Evolutionary conservation across 352 stramenopile genomes (phyloP).

Genomic region (Globisporangium alternatum): DNA sequence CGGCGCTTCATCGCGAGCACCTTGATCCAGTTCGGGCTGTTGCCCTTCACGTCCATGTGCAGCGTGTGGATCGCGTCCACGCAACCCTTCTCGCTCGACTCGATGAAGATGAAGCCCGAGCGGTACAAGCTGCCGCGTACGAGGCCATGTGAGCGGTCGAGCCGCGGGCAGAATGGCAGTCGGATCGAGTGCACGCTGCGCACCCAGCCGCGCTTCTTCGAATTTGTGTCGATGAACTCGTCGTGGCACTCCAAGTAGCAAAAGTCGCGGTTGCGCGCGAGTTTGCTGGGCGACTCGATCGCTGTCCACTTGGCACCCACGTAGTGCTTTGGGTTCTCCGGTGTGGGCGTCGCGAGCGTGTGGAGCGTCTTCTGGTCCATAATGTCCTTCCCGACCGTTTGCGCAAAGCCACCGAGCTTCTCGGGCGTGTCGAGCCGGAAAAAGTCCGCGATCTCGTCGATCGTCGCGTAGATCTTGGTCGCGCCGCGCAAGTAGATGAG

Average conservation of each 20-base stretch:
- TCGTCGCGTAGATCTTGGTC: constrained; percentile 68
- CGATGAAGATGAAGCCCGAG: constrained; percentile 78
- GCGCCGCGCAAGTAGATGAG: constrained; percentile 71
- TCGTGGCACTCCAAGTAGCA: constrained; percentile 85
- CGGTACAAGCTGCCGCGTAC: constrained; percentile 73
- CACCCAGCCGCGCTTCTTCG: constrained; percentile 69
- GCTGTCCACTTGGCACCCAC: constrained; percentile 84
- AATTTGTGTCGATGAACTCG: constrained; percentile 78
- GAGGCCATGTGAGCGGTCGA: constrained; percentile 55
- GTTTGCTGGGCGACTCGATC: constrained; percentile 69
- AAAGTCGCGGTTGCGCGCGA: constrained; percentile 78
- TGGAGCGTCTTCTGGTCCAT: constrained; percentile 80
- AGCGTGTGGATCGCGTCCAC: constrained; percentile 76
- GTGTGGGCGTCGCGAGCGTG: constrained; percentile 52
- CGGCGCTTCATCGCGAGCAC: constrained; percentile 72
- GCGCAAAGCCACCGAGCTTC: constrained; percentile 65
- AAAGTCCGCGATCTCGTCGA: constrained; percentile 81
- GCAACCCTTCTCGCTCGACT: constrained; percentile 43
- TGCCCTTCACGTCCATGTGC: constrained; percentile 80
- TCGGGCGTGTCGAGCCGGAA: constrained; percentile 70
- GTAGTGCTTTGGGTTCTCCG: constrained; percentile 79
- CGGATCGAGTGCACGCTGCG: constrained; percentile 78
- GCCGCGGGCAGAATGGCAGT: constrained; percentile 59
- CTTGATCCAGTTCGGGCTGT: constrained; percentile 74
- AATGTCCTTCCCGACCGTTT: constrained; percentile 74